Base-by-base conservation (phyloP, 176 grass and related monocot species). In the Hyparrhenia diplandra region DNA sequence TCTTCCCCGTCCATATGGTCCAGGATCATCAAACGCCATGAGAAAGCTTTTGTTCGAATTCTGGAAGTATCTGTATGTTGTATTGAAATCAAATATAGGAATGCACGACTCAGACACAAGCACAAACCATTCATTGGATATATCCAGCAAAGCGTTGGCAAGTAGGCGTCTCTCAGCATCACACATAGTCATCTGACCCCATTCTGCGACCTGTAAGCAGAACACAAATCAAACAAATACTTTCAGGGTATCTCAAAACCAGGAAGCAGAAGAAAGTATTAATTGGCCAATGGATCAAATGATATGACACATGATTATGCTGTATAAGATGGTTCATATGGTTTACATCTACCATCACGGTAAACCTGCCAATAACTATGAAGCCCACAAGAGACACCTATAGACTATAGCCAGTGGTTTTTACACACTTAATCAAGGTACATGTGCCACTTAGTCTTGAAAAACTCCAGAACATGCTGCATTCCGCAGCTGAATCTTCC, bases 151-250 rank as follows among this genome's bases (percentile, higher is more conserved):
- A 45, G 97, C 90, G 28, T 95, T 96, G 4, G 93, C 97, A 16
- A 99, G 79, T 30, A 99, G 77, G 42, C 97, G 90, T 75, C 91
- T 91, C 87, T 99, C 93, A 57, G 97, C 97, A 83, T 99, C 97
- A 82, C 93, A 93, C 97, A 99, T 96, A 62, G 84, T 88, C 93
- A 99, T 99, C 86, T 57, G 36, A 81, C 97, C 97, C 93, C 97
- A 99, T 85, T 91, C 96, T 9, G 93, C 80, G 41, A 91, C 86
- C 95, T 98, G 79, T 58, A 23, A 88, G 57, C 67, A 68, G 30
- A 86, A 64, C 46, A 58, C 67, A 97, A 41, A 67, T 65, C 20
- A 75, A 71, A 80, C 75, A 66, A 75, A 71, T 71, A 73, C 21
- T 46, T 40, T 79, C 36, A 67, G 55, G 13, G 45, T 40, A 77